These are phyloP conservation scores for Russula brevipes DNA, from an alignment of 768 basidiomycete genomes.

Conservation along the genomic window DNA sequence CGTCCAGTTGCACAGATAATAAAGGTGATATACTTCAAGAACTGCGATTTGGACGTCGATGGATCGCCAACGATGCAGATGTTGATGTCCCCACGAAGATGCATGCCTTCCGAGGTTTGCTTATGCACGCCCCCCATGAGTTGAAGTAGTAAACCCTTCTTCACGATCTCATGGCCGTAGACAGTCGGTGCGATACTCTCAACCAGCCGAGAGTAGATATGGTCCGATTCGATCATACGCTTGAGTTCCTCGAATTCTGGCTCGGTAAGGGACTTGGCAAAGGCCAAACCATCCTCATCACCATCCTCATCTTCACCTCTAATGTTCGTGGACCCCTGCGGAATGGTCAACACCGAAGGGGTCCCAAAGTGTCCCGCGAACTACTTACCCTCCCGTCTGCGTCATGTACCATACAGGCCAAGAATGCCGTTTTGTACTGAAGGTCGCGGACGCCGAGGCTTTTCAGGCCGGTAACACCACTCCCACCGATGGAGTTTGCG, in stretches of 20 bases:
- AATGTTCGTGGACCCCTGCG: conserved; percentile 76
- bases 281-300: conserved; percentile 74
- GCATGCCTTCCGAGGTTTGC: conserved; percentile 91
- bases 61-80: conserved; percentile 98
- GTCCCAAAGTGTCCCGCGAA: background rate
- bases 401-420: conserved; percentile 96
- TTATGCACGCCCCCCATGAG: conserved; percentile 99
- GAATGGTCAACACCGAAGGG: conserved; percentile 3
- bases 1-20: background rate
- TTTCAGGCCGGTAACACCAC: conserved; percentile 92
- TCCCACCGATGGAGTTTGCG: conserved; percentile 58
- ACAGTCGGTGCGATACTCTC: conserved; percentile 96
- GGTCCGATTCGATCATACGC: conserved; percentile 88
- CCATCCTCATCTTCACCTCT: conserved; percentile 83
- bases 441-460: conserved; percentile 91
- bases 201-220: conserved; percentile 92
- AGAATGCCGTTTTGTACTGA: conserved; percentile 97
- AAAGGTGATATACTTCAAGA: conserved; percentile 72
- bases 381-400: conserved; percentile 77
- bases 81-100: conserved; percentile 97
- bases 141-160: conserved; percentile 93
- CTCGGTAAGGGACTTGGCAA: conserved; percentile 83
- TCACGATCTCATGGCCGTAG: conserved; percentile 98
- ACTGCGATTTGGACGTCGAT: conserved; percentile 96
- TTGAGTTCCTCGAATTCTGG: conserved; percentile 94